Percentiles rank a stretch among this genome's conserved stretches.
These are phyloP conservation scores for Beauveria sp. DNA, from an alignment of 2,329 filamentous ascomycete species.

Conservation along the genomic window DNA sequence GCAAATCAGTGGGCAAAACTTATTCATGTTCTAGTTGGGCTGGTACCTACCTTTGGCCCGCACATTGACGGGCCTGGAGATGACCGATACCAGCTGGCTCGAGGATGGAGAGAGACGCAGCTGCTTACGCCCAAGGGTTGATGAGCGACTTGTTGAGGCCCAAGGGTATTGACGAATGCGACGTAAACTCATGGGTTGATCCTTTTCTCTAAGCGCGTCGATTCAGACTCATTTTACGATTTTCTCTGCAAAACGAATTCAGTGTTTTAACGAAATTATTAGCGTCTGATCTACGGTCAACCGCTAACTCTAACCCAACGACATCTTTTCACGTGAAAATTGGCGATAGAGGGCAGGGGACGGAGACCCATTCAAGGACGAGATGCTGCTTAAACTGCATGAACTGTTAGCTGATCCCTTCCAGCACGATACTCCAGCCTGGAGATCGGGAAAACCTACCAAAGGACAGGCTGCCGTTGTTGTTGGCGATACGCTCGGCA, in stretches of 20 bases:
- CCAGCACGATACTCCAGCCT: too few species aligned
- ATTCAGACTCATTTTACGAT: neutral
- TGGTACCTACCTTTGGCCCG: neutral
- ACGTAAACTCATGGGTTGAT: neutral
- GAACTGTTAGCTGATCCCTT: too few species aligned
- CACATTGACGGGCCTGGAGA: too few species aligned
- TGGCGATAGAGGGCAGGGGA: too few species aligned
- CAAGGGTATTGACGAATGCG: neutral
- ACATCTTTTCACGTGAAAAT: too few species aligned
- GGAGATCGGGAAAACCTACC: constrained; percentile 17
- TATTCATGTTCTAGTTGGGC: too few species aligned
- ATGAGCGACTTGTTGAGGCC: neutral
- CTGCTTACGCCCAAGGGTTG: neutral
- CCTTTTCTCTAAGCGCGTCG: neutral
- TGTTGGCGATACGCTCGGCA: constrained; percentile 45
- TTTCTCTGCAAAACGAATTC: too few species aligned
- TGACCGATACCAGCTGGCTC: neutral
- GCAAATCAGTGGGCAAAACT: too few species aligned
- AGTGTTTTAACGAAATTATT: neutral
- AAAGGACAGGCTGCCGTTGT: constrained; percentile 38
- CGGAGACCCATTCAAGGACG: too few species aligned
- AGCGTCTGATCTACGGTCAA: too few species aligned
- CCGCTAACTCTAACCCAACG: too few species aligned
- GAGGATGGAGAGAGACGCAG: neutral
- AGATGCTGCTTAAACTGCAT: too few species aligned